Percentiles rank a stretch among this genome's conserved stretches.
phyloP scores from a whole-genome alignment of 140 eudicot genomes.

The Flaveria floridana region DNA sequence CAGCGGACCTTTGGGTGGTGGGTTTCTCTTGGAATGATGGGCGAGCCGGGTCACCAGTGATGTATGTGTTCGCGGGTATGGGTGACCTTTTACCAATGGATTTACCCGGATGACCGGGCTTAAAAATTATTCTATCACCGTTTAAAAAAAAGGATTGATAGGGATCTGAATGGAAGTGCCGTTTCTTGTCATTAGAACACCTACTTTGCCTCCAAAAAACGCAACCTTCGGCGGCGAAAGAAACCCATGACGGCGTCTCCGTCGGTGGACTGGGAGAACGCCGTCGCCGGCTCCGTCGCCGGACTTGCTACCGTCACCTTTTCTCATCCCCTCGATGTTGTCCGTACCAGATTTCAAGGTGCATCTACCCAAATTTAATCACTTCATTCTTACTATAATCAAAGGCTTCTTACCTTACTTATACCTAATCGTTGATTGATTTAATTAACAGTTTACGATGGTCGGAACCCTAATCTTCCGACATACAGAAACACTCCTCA shows the following conservation, averaged over 20 bases:
- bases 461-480: slow-evolving; percentile 67
- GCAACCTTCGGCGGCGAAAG: neutral
- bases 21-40: too few relatives aligned
- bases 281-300: slow-evolving; percentile 87
- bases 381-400: neutral
- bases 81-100: too few relatives aligned
- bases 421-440: neutral
- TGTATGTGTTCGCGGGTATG: too few relatives aligned
- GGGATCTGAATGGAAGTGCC: too few relatives aligned
- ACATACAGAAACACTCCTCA: slow-evolving; percentile 75
- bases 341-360: slow-evolving; percentile 97
- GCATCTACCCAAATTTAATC: neutral
- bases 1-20: too few relatives aligned
- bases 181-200: neutral
- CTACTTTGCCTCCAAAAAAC: neutral
- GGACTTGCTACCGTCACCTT: slow-evolving; percentile 90
- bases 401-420: neutral
- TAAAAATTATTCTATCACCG: too few relatives aligned
- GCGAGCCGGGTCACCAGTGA: too few relatives aligned
- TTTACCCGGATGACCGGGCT: too few relatives aligned
- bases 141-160: too few relatives aligned
- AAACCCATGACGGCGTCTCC: slow-evolving; percentile 24
- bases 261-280: slow-evolving; percentile 73
- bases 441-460: slow-evolving; percentile 62
- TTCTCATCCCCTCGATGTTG: slow-evolving; percentile 94